Evolutionary conservation across 352 stramenopile genomes (phyloP), one percentile per base, ranked within the genome.

Genomic region (Pythium myriotylum): DNA sequence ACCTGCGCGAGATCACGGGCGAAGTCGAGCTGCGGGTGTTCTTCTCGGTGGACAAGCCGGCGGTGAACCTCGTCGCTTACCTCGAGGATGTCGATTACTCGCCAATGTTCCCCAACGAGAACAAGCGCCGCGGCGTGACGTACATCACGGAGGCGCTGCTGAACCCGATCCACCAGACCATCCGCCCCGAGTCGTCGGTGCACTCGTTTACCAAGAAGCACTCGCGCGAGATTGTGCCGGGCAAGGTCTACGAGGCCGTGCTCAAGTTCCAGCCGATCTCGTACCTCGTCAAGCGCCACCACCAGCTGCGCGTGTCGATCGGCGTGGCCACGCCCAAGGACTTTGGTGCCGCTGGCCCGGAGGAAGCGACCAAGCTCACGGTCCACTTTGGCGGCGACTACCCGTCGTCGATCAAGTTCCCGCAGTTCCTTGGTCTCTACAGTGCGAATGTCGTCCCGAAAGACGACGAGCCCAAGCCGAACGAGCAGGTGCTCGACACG

Each of bases 131-230:
- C 14, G 85, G 85, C 19, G 65, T 89, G 50, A 94, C 85, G 62
- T 94, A 94, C 71, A 82, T 94, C 27, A 92, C 85, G 0, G 85
- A 94, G 53, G 81, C 81, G 17, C 52, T 91, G 50, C 33, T 92
- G 45, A 88, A 91, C 70, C 83, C 83, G 0, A 73, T 88, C 49
- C 85, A 94, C 70, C 66, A 76, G 59, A 77, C 81, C 0, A 70
- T 94, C 40, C 70, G 72, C 10, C 68, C 74, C 14, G 79, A 84
- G 50, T 79, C 77, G 56, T 76, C 71, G n/a, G 79, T 90, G 32
- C 72, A 88, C 60, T 91, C 82, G 46, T 94, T 88, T 70, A 65
- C 73, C 48, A 84, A 81, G 54, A 63, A 69, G 22, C 70, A 94
- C 51, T 62, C 69, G 45, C 79, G 81, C 42, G 67, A 81, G 61